These are phyloP conservation scores for Brachypodium distachyon DNA, from an alignment of 202 grass and related monocot genomes.

Conservation along the genomic window DNA sequence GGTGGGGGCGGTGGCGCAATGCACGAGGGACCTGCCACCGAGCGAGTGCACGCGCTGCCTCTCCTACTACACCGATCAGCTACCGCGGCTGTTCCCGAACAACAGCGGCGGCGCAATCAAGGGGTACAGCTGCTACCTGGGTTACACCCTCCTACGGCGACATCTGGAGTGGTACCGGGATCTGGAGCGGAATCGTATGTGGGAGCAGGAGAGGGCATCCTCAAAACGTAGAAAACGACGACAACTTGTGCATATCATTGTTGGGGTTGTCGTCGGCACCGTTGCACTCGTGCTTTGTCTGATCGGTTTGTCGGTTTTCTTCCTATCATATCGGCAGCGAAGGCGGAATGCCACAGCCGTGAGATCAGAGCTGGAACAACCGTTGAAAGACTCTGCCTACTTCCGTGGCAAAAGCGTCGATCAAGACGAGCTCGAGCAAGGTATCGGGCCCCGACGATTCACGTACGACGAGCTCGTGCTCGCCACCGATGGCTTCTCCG, in stretches of 20 bases:
- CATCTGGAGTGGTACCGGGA: not conserved
- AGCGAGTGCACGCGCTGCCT: slow-evolving; percentile 17
- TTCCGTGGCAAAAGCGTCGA: not conserved
- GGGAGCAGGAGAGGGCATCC: not conserved
- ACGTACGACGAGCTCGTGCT: slow-evolving; percentile 4
- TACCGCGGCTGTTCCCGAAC: not conserved
- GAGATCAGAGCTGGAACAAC: not conserved
- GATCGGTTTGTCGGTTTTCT: not conserved
- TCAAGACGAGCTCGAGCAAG: not conserved
- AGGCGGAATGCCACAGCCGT: no score
- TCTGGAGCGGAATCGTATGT: not conserved
- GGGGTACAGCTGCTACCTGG: not conserved
- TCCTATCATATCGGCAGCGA: not conserved
- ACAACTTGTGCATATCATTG: not conserved
- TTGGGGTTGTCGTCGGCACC: not conserved
- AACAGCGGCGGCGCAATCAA: not conserved
- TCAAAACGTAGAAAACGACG: not conserved
- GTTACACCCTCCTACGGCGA: not conserved
- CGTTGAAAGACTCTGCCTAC: not conserved
- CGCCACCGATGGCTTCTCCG: slow-evolving; percentile 28
- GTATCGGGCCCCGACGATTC: slow-evolving; percentile 31
- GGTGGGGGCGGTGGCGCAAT: slow-evolving; percentile 22
- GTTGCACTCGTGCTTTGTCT: not conserved
- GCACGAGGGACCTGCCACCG: slow-evolving; percentile 16
- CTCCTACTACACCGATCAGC: not conserved